Evolutionary conservation across 805 yeast species (phyloP).

Genomic region (Candida stauntonica): DNA sequence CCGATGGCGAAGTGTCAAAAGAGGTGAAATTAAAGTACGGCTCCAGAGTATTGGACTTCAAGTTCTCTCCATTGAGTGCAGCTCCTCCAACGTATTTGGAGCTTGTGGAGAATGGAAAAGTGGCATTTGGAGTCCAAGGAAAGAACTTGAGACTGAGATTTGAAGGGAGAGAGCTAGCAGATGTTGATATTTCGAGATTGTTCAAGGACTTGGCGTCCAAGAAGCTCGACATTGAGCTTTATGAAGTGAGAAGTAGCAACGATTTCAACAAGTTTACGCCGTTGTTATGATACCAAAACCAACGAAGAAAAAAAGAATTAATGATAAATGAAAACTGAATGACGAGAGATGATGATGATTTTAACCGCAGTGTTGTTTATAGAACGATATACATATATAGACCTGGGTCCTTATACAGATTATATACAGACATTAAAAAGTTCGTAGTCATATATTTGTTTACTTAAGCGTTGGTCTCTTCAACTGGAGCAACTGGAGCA

Average conservation of each 20-base stretch:
- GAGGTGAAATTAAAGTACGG: slow-evolving; percentile 48
- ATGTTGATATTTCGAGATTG: slow-evolving; percentile 17
- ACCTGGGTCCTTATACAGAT: too few species aligned
- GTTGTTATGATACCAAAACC: slow-evolving; percentile 18
- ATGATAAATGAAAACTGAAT: background rate
- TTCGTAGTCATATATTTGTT: too few species aligned
- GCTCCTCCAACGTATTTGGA: slow-evolving; percentile 82
- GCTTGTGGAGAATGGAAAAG: slow-evolving; percentile 70
- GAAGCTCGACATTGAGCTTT: slow-evolving; percentile 18
- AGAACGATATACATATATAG: too few species aligned
- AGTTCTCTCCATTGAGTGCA: slow-evolving; percentile 56
- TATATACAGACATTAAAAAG: too few species aligned
- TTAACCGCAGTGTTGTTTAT: too few species aligned
- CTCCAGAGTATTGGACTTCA: slow-evolving; percentile 54
- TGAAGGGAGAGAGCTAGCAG: slow-evolving; percentile 15
- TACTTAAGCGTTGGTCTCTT: background rate
- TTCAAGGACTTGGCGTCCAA: slow-evolving; percentile 17
- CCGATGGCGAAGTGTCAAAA: slow-evolving; percentile 32
- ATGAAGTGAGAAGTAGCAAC: slow-evolving; percentile 19
- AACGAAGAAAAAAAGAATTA: background rate
- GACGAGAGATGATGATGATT: background rate
- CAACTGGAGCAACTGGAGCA: too few species aligned
- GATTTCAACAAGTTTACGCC: slow-evolving; percentile 22
- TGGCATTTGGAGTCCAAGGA: slow-evolving; percentile 46
- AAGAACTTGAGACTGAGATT: slow-evolving; percentile 19